Conservation (phyloP, 352 stramenopile species). For the Plasmopara halstedii region DNA sequence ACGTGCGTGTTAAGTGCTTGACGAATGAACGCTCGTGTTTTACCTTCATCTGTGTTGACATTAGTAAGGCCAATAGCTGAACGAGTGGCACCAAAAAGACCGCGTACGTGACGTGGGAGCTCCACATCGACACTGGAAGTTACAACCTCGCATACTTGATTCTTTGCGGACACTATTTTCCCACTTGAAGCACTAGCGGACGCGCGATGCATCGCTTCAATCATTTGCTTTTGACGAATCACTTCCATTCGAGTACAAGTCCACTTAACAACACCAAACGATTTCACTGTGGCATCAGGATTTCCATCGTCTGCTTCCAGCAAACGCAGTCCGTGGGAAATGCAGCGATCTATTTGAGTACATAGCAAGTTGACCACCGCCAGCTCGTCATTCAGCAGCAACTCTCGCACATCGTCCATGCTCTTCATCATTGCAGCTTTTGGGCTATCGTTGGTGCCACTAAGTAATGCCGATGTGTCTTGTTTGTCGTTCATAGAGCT, state of each 20-base stretch:
- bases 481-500: slow-evolving; percentile 12
- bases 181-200: slow-evolving; percentile 7
- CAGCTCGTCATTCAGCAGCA: slow-evolving; percentile 67
- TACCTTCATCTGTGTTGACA: slow-evolving; percentile 66
- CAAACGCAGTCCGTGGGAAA: slow-evolving; percentile 55
- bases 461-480: slow-evolving; percentile 3
- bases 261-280: slow-evolving; percentile 83
- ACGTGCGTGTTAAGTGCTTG: slow-evolving; percentile 82
- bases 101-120: slow-evolving; percentile 56
- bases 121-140: slow-evolving; percentile 67
- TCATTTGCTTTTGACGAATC: slow-evolving; percentile 57
- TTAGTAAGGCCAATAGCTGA: slow-evolving; percentile 50
- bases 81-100: slow-evolving; percentile 55
- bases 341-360: slow-evolving; percentile 60
- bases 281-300: slow-evolving; percentile 64
- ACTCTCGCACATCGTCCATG: slow-evolving; percentile 54
- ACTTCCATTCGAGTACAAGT: slow-evolving; percentile 73
- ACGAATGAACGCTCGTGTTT: slow-evolving; percentile 64
- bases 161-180: slow-evolving; percentile 11
- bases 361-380: slow-evolving; percentile 67
- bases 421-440: slow-evolving; percentile 61
- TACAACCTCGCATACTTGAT: slow-evolving; percentile 52
- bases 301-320: slow-evolving; percentile 36
- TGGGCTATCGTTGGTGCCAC: slow-evolving; percentile 9
- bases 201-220: slow-evolving; percentile 56